A percentile compares a stretch with the other conserved stretches of the same genome.
Conservation (phyloP, 139 green algal species). For the Haematococcus lacustris region DNA sequence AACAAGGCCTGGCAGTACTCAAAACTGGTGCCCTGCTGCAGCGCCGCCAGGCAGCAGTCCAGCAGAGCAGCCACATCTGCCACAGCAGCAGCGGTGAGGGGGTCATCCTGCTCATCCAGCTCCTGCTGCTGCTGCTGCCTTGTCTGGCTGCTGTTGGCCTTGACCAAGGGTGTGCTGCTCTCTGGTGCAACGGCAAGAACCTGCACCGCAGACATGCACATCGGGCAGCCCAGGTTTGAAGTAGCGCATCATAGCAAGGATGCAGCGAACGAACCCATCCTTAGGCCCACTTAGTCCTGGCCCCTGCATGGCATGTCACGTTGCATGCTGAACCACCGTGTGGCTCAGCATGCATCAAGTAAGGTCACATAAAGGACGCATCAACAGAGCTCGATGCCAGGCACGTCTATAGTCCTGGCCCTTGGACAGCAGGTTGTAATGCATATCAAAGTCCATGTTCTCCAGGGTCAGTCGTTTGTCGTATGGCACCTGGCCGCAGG, state of each 20-base stretch:
- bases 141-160: not conserved
- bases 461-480: not conserved
- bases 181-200: not conserved
- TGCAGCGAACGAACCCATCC: not conserved
- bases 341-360: not conserved
- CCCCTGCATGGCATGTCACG: no score
- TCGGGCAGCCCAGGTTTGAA: not conserved
- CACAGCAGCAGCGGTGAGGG: conserved; percentile 16
- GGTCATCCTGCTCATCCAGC: not conserved
- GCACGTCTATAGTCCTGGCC: not conserved
- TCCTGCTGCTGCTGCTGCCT: conserved; percentile 23
- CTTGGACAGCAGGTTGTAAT: no score
- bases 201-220: not conserved
- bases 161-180: not conserved
- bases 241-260: not conserved
- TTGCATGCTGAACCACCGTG: not conserved
- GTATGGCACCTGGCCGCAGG: not conserved
- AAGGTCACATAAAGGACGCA: not conserved
- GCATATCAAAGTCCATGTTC: not conserved
- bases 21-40: conserved; percentile 57
- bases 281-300: no score
- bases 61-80: conserved; percentile 58
- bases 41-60: conserved; percentile 44
- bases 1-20: conserved; percentile 66
- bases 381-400: not conserved